Base-by-base conservation (phyloP, 495 filamentous ascomycete species). In the Podospora bellae-mahoneyi region DNA sequence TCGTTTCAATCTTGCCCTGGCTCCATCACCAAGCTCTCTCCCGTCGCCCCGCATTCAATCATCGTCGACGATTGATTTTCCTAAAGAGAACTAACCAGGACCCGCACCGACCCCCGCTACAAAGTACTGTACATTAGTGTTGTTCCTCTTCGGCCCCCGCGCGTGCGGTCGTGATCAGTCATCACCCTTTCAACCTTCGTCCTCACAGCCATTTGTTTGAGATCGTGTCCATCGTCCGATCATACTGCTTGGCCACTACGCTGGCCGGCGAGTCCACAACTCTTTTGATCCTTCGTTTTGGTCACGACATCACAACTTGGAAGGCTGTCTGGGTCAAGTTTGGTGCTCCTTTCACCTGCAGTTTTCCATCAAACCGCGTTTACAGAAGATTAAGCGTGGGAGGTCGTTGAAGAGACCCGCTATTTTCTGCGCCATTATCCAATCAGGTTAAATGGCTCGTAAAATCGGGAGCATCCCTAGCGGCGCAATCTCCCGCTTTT, bases 401-500 rank as follows among this genome's bases (percentile, higher is more conserved):
- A 30, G 30, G 59, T 30, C 26, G 26, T 61, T 61, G 30, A 61
- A 15, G 27, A 28, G 59, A 26, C 30, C 27, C 60, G 60, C 28
- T 28, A 34, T 62, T 34, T n/a, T 7, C 27, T 48, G 39, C 18
- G 1, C 1, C 39, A 48, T 48, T 20, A 32, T 15, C 64, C 68
- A 69, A 69, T 64, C 16, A 66, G 0, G 4, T 39, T 0, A 23
- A 26, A 16, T 0, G 23, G 13, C 56, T 69, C 67, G 58, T 65
- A 69, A 61, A 39, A 28, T 63, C n/a, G 30, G 30, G 48, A 68
- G 27, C 18, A 39, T 59, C 57, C 34, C 39, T 10, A 26, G 48
- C 57, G 63, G 67, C 63, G 57, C 67, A 54, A n/a, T 26, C 55
- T 64, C 53, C 34, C 32, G 56, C 53, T n/a, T 28, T 15, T 27